Base-by-base conservation (phyloP, 2,329 filamentous ascomycete genomes). In the Rutstroemia sp. region DNA sequence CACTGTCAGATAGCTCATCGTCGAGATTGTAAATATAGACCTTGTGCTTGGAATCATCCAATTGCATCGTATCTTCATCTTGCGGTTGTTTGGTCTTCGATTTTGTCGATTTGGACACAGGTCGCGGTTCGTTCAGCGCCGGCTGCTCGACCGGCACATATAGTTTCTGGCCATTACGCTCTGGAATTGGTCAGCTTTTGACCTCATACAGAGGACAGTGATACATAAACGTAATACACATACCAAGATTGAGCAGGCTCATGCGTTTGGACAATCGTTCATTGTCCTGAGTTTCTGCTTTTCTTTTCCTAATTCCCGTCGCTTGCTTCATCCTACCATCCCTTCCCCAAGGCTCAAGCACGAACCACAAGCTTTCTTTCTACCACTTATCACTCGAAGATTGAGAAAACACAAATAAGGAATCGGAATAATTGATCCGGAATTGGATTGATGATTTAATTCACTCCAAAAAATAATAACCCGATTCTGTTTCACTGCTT, bases 11-110 rank as follows among this genome's bases (percentile, higher is more conserved):
- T 48, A 97, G 80, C 73, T 97, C 92, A 64, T 87, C 87, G 68
- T 95, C 91, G 9, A 99, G 78, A 71, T 95, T 85, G 75, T 92
- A 86, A 64, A 99, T 91, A 77, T 94, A 96, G 58, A 96, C 83
- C 68, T 87, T 89, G 74, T 95, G 79, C 66, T 88, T 88, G 34
- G 88, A 65, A 72, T 96, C 86, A 73, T 97, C 92, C 59, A 97
- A 70, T 57, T 87, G 80, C 92, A 97, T 96, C 56, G 72, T 68
- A 63, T 90, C 86, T 60, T 81, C 74, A 19, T 68, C 67, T 47
- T 27, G 45, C 50, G 58, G 60, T 54, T 60, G 16, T 45, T 54
- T 52, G 16, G 60, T 36, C 46, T 62, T 61, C 12, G 57, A 38
- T 25, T 61, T 63, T 40, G 60, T 39, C 56, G 56, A 48, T 57